Base-by-base conservation (phyloP, 371 early-diverging fungal species). In the Catenaria anguillulae region DNA sequence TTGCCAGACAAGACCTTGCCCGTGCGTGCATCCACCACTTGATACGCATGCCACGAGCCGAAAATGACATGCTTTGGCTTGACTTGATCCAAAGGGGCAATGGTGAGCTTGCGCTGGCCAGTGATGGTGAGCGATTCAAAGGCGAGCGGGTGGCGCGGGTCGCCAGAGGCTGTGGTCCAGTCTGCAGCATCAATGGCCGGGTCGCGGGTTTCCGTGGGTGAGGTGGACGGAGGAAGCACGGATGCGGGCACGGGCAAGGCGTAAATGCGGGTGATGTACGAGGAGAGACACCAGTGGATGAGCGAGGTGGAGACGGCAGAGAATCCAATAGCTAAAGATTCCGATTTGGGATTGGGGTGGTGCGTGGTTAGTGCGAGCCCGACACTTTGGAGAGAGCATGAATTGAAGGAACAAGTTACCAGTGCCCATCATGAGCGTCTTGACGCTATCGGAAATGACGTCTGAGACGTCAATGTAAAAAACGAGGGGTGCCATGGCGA, bases 381-480 rank as follows among this genome's bases (percentile, higher is more conserved):
- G 13, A 37, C 37, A 37, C 8, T 37, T 37, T 37, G 37, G 4
- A 13, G 8, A 13, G 37, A 13, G 13, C 37, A 37, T 37, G n/a
- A n/a, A n/a, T n/a, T n/a, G n/a, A n/a, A n/a, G n/a, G n/a, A n/a
- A n/a, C n/a, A n/a, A n/a, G n/a, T 3, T 55, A 55, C 34, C 33
- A 8, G 58, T 58, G 12, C 58, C 58, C 29, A 58, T 58, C 40
- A 58, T 36, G 34, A 29, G 15, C 19, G 58, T 24, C 43, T 58
- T 58, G 40, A 58, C 43, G 26, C 36, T 13, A 24, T 58, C 40
- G 24, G 36, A 34, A 23, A 58, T 36, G 17, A 58, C 35, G 36
- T 58, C 58, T 21, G 58, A 58, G 12, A 58, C 58, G 42, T 58
- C 58, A 8, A 58, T 21, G 34, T 33, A 33, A 36, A 15, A 58